Evolutionary conservation across 2,329 filamentous ascomycete species (phyloP), one percentile per base, ranked within the genome.

Genomic region (Claviceps sp.): DNA sequence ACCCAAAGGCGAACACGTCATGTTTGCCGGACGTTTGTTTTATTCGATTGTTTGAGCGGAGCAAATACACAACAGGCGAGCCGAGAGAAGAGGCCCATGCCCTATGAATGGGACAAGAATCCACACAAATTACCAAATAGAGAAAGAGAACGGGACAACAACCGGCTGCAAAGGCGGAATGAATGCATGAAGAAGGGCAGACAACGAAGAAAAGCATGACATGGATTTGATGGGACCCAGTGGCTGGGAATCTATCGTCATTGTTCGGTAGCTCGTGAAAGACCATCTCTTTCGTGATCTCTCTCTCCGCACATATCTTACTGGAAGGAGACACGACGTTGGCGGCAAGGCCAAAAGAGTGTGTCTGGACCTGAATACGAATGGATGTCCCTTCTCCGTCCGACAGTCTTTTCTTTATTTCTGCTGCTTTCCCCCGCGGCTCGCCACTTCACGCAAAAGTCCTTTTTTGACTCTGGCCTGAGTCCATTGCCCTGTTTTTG

Each of bases 201-300:
- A 38, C 13, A 13, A 20, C 6, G 37, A 40, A 36, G n/a, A 47
- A 47, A 22, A 46, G 36, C 16, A 47, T 3, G 20, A 5, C 42
- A 42, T 45, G 49, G 43, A 29, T 50, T 40, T 37, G 49, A 50
- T 50, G 20, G 20, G 20, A 50, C 36, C 36, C 49, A 45, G 43
- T 50, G 42, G 39, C 48, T 50, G 44, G 34, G 43, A 40, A 46
- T 37, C 43, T 42, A 44, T 42, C 49, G 36, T 46, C 46, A 22
- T 39, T 40, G 14, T 45, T 22, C 20, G 7, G 22, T n/a, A 29
- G 49, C 20, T 39, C 16, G 11, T 16, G 17, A 20, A 40, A 17
- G 34, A 26, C 7, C 34, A 45, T 20, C 7, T 5, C 7, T 39
- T 17, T 22, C 20, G 34, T n/a, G 6, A 6, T 29, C 26, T n/a